Conservation (phyloP, 1,284 basidiomycete genomes). For the Austroboletus novae-zelandiae region DNA sequence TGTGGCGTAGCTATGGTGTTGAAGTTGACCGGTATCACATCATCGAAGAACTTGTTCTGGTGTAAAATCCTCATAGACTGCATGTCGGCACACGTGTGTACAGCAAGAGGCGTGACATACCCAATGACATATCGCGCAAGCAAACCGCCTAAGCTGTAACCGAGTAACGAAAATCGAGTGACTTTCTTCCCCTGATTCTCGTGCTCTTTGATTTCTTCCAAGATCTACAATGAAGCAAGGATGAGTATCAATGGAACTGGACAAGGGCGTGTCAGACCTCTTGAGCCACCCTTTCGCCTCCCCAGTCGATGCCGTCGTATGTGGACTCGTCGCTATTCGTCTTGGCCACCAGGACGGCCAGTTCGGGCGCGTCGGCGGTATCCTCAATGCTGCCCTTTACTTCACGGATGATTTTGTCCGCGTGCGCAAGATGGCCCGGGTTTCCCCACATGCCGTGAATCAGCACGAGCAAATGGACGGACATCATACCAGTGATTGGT, state of each 20-base stretch:
- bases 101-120: conserved; percentile 33
- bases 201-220: conserved; percentile 50
- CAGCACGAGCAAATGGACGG: conserved; percentile 62
- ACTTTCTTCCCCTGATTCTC: conserved; percentile 54
- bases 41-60: conserved; percentile 67
- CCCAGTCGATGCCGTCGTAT: conserved; percentile 77
- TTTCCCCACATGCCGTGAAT: conserved; percentile 88
- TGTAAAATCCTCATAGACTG: conserved; percentile 52
- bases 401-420: conserved; percentile 45
- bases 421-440: conserved; percentile 50
- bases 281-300: conserved; percentile 62
- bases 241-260: not conserved
- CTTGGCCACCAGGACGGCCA: conserved; percentile 50
- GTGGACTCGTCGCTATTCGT: conserved; percentile 59
- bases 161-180: conserved; percentile 66
- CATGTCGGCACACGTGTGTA: conserved; percentile 4
- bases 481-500: conserved; percentile 19
- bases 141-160: conserved; percentile 82
- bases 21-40: conserved; percentile 72
- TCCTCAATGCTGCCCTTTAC: conserved; percentile 24
- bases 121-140: conserved; percentile 77
- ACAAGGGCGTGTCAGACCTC: conserved; percentile 47
- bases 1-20: conserved; percentile 83
- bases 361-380: conserved; percentile 21
- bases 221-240: conserved; percentile 40